Evolutionary conservation across 257 asterid genomes (phyloP), one percentile per base, ranked within the genome.

Genomic region (Solanum microdontum): DNA sequence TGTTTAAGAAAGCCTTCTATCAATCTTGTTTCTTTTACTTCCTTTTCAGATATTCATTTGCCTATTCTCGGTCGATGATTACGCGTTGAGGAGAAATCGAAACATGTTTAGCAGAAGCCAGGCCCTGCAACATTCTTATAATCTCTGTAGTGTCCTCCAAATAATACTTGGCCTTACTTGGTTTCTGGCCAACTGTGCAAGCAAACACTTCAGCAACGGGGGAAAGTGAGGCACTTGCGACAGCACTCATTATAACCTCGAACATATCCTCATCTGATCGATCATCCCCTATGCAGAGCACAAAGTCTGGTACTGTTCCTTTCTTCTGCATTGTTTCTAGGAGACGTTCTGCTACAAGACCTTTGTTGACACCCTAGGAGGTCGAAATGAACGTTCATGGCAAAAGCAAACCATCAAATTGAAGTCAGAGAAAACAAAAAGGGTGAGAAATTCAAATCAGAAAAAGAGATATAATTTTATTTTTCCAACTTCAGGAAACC

Each of bases 211-310:
- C 96, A 8, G 98, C 98, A 1, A 93, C 94, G 0, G 97, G 98
- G 40, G 98, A 95, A 83, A 95, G 94, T 19, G 91, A 91, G 1
- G 91, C 92, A 30, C 88, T 90, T 21, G 94, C 94, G 75, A 84
- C 92, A 14, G 98, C 96, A 19, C 91, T 89, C 96, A 92, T 93
- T 80, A 95, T 95, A 89, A 93, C 96, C 94, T 95, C 98, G 36
- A 95, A 95, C 97, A 94, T 95, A 86, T 95, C 98, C 90, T 95
- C 98, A 34, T 95, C 98, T 17, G 97, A 95, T 48, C 98, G 87
- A 70, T 95, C 98, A 64, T 95, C 98, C 62, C 98, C 98, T 68
- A 95, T 93, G 70, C 98, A 95, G 4, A 95, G 98, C 87, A 95
- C 94, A 17, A 95, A 95, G 86, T 95, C 98, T 0, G 98, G 94